Percentiles rank a stretch among this genome's conserved stretches.
Evolutionary conservation across 2,329 filamentous ascomycete species (phyloP).

Genomic region (Tympanopsis confertula): DNA sequence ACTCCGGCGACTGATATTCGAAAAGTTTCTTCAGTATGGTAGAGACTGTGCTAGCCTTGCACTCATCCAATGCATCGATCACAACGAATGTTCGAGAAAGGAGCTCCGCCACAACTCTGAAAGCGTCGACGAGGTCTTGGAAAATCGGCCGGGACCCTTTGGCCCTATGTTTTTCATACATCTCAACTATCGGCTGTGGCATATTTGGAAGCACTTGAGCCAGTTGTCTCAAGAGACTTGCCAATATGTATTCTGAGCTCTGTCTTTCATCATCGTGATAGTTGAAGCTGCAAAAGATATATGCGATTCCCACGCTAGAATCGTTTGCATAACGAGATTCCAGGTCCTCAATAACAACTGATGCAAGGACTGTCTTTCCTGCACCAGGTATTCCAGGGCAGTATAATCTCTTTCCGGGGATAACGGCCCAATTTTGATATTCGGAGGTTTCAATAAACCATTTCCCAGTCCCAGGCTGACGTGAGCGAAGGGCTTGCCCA

Average conservation of each 20-base stretch:
- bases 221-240: not conserved
- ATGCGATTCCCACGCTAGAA: not conserved
- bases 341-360: not conserved
- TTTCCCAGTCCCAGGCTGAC: slow-evolving; percentile 5
- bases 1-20: too few species aligned
- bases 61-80: not conserved
- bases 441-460: slow-evolving; percentile 4
- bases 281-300: not conserved
- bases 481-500: not conserved
- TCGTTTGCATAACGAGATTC: not conserved
- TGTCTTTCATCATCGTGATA: not conserved
- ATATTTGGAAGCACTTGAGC: not conserved
- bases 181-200: not conserved
- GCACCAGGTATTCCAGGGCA: slow-evolving; percentile 7
- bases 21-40: too few species aligned
- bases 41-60: too few species aligned
- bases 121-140: slow-evolving; percentile 8
- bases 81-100: slow-evolving; percentile 1
- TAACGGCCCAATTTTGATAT: slow-evolving; percentile 3
- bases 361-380: not conserved
- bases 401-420: slow-evolving; percentile 4
- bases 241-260: not conserved
- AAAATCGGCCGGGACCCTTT: not conserved
- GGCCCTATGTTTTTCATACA: not conserved
- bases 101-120: not conserved